A percentile compares a stretch with the other conserved stretches of the same genome.
phyloP scores from a whole-genome alignment of 2,329 filamentous ascomycete genomes.

The Fonsecaea nubica region DNA sequence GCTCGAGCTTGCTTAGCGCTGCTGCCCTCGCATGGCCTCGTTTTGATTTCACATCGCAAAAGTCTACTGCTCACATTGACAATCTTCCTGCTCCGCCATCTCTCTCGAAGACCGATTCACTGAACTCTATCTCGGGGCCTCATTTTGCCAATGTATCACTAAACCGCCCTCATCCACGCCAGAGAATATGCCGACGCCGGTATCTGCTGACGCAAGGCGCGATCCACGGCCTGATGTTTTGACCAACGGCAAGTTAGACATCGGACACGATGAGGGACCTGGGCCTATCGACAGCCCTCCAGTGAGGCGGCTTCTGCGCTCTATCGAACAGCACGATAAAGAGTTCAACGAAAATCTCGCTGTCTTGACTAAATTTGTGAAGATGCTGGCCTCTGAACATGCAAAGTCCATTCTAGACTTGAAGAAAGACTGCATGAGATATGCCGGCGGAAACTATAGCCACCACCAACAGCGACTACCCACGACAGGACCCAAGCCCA shows the following conservation, averaged over 20 bases:
- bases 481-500: neutral
- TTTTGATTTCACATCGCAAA: neutral
- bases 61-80: neutral
- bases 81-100: neutral
- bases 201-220: neutral
- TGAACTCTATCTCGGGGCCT: neutral
- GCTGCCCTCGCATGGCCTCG: neutral
- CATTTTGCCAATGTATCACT: neutral
- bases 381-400: conserved; percentile 10
- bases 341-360: conserved; percentile 15
- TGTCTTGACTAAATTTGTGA: conserved; percentile 5
- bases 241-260: neutral
- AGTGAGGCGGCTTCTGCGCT: neutral
- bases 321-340: conserved; percentile 8
- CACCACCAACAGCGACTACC: neutral
- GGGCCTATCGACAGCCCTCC: neutral
- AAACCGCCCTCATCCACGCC: neutral
- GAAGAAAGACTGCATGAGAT: conserved; percentile 8
- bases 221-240: neutral
- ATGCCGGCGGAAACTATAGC: neutral
- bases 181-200: neutral
- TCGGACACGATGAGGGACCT: neutral
- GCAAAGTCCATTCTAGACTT: conserved; percentile 7
- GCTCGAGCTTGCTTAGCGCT: neutral
- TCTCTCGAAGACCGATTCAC: neutral